These are phyloP conservation scores for Sugiyamaella neomexicana DNA, from an alignment of 1,139 yeast genomes.

Conservation along the genomic window DNA sequence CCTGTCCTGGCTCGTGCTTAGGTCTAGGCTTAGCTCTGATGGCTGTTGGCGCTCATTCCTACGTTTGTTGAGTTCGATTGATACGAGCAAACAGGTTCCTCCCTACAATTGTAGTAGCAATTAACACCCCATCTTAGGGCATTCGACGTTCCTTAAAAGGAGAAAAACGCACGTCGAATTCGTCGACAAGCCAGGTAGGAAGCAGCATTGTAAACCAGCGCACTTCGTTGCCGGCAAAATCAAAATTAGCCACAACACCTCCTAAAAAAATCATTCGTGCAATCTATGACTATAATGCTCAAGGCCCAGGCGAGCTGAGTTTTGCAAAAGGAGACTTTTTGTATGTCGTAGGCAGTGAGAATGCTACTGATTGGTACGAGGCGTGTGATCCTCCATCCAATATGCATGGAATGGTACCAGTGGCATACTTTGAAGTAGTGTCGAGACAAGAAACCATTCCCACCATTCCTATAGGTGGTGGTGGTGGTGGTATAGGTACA, in stretches of 20 bases:
- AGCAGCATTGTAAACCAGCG: slow-evolving; percentile 5
- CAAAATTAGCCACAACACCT: slow-evolving; percentile 38
- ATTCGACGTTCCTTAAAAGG: slow-evolving; percentile 41
- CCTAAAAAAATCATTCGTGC: slow-evolving; percentile 89
- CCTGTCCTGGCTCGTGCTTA: too few relatives aligned
- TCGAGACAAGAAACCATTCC: slow-evolving; percentile 52
- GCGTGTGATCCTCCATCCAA: slow-evolving; percentile 85
- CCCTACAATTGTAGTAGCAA: too few relatives aligned
- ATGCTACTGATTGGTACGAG: slow-evolving; percentile 75
- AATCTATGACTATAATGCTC: slow-evolving; percentile 71
- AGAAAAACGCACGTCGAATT: slow-evolving; percentile 35
- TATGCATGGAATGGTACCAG: slow-evolving; percentile 83
- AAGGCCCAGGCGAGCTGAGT: slow-evolving; percentile 77
- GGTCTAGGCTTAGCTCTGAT: too few relatives aligned
- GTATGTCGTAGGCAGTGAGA: slow-evolving; percentile 68
- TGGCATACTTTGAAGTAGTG: slow-evolving; percentile 76
- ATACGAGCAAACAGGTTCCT: too few relatives aligned
- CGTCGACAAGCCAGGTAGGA: slow-evolving; percentile 1
- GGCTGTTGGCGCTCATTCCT: too few relatives aligned
- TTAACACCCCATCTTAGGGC: slow-evolving; percentile 28
- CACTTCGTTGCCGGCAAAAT: slow-evolving; percentile 17
- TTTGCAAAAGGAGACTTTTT: slow-evolving; percentile 85
- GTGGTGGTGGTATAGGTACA: not conserved
- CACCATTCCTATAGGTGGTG: slow-evolving; percentile 35
- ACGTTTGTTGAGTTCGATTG: too few relatives aligned